phyloP scores from a whole-genome alignment of 495 filamentous ascomycete species.

The Penicillium daleae region DNA sequence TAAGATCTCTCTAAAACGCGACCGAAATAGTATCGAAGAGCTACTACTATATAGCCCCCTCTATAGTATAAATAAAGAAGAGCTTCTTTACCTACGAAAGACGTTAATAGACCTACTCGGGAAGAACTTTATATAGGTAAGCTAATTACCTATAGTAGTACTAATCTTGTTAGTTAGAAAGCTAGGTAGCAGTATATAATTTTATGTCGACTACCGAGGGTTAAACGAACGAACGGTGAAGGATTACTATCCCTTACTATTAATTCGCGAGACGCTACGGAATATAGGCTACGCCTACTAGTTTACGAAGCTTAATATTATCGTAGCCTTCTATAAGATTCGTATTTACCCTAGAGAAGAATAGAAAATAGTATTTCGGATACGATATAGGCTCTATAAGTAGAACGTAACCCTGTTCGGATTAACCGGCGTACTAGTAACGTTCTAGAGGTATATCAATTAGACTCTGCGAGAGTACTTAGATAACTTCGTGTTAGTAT shows the following conservation, averaged over 20 bases:
- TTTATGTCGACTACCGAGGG: neutral
- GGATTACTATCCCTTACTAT: neutral
- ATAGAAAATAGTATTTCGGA: neutral
- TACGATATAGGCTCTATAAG: neutral
- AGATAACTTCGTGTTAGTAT: neutral
- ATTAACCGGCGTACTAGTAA: neutral
- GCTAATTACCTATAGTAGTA: neutral
- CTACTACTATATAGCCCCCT: neutral
- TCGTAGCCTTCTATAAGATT: neutral
- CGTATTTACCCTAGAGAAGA: neutral
- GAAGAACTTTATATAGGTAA: neutral
- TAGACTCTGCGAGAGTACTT: neutral
- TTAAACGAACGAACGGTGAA: neutral
- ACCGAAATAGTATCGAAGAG: neutral
- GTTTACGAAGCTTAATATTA: neutral
- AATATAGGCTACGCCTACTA: neutral
- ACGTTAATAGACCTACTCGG: neutral
- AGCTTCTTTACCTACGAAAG: neutral
- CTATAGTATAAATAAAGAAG: conserved; percentile 5
- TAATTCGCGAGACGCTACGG: neutral
- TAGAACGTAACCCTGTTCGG: neutral
- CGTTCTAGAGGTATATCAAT: conserved; percentile 2
- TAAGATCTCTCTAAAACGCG: conserved; percentile 2
- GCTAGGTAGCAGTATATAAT: neutral
- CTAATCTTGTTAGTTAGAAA: neutral